These are phyloP conservation scores for Eutypella sp. DNA, from an alignment of 2,329 filamentous ascomycete genomes.

Conservation along the genomic window DNA sequence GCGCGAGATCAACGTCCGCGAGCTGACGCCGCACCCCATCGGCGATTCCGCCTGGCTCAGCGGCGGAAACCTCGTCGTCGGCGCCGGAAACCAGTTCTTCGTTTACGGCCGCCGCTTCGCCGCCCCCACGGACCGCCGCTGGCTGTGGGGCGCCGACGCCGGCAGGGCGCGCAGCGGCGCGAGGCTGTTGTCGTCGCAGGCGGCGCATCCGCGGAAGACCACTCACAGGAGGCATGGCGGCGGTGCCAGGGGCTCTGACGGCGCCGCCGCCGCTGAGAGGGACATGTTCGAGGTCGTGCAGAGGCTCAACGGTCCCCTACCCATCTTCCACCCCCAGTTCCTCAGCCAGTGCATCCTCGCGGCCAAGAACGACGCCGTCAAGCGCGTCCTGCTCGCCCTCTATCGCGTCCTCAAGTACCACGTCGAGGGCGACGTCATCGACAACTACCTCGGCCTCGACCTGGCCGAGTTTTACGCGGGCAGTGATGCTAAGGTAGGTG, in stretches of 20 bases:
- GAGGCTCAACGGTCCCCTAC: conserved; percentile 78
- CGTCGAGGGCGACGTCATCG: conserved; percentile 72
- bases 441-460: conserved; percentile 67
- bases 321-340: conserved; percentile 89
- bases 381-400: conserved; percentile 66
- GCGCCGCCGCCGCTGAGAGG: conserved; percentile 43
- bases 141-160: background rate
- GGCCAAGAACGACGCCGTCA: conserved; percentile 69
- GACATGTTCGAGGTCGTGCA: conserved; percentile 80
- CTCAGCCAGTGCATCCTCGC: conserved; percentile 79
- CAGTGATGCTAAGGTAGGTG: conserved; percentile 27
- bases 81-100: conserved; percentile 87
- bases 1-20: conserved; percentile 73
- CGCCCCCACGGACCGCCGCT: background rate
- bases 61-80: conserved; percentile 79
- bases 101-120: conserved; percentile 72
- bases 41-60: conserved; percentile 90
- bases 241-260: conserved; percentile 42
- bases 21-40: conserved; percentile 82
- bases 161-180: conserved; percentile 38
- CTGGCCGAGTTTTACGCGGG: conserved; percentile 57
- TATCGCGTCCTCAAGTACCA: conserved; percentile 77
- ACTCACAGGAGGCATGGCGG: background rate
- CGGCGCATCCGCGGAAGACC: too few species aligned
- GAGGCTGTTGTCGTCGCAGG: conserved; percentile 13